These are phyloP conservation scores for Globisporangium sylvaticum DNA, from an alignment of 352 stramenopile species.

Conservation along the genomic window DNA sequence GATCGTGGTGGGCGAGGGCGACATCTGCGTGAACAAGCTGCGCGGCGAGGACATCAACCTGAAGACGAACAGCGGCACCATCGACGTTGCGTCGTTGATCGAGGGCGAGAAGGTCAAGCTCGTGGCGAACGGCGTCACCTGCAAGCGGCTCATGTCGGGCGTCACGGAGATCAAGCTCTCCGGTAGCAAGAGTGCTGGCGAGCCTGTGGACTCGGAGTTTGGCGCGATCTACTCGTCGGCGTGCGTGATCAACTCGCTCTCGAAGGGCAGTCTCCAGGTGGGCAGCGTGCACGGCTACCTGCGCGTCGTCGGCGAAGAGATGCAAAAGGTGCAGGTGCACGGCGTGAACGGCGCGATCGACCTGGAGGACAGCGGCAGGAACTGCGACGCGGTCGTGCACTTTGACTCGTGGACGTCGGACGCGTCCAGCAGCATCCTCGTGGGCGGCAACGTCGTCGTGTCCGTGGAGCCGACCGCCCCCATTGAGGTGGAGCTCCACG, in stretches of 20 bases:
- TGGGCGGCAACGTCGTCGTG: slow-evolving; percentile 52
- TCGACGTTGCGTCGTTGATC: slow-evolving; percentile 43
- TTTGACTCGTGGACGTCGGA: slow-evolving; percentile 67
- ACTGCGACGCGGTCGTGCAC: slow-evolving; percentile 53
- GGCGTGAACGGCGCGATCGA: slow-evolving; percentile 68
- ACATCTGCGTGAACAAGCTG: slow-evolving; percentile 61
- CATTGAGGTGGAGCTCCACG: slow-evolving; percentile 67
- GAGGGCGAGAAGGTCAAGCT: slow-evolving; percentile 60
- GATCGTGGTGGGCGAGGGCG: slow-evolving; percentile 49
- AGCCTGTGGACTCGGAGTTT: slow-evolving; percentile 30
- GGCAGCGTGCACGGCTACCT: slow-evolving; percentile 74
- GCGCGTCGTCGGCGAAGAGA: slow-evolving; percentile 43
- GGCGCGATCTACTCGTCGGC: slow-evolving; percentile 71
- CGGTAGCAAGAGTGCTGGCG: not conserved
- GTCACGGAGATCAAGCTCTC: slow-evolving; percentile 49
- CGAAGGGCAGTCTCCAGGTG: slow-evolving; percentile 34
- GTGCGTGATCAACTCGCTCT: slow-evolving; percentile 41
- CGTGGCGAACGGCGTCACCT: slow-evolving; percentile 33
- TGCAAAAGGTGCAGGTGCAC: slow-evolving; percentile 44
- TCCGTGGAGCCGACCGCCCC: slow-evolving; percentile 57
- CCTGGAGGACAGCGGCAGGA: slow-evolving; percentile 61
- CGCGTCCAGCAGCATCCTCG: slow-evolving; percentile 54
- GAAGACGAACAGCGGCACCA: slow-evolving; percentile 56
- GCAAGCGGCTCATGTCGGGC: slow-evolving; percentile 65
- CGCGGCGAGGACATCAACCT: slow-evolving; percentile 51